These are phyloP conservation scores for Tuber umbilicatum DNA, from an alignment of 495 filamentous ascomycete species.

Conservation along the genomic window DNA sequence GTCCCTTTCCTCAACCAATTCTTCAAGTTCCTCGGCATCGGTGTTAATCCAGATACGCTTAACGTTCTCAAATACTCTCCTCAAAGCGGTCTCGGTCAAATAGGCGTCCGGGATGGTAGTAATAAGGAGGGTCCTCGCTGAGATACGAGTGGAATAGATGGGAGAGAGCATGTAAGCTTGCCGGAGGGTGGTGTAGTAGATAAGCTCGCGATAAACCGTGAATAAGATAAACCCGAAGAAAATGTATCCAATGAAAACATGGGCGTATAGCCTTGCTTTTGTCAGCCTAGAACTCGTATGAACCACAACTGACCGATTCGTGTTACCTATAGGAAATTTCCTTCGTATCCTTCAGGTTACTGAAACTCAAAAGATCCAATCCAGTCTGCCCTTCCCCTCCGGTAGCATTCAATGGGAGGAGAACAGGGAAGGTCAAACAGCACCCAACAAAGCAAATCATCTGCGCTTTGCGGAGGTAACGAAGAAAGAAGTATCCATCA, in stretches of 20 bases:
- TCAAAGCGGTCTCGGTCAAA: constrained; percentile 64
- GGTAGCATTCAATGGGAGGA: constrained; percentile 81
- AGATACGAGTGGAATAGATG: constrained; percentile 78
- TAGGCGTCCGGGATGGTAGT: constrained; percentile 73
- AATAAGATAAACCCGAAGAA: constrained; percentile 84
- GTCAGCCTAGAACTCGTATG: not conserved
- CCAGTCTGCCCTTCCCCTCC: constrained; percentile 60
- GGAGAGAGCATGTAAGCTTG: constrained; percentile 91
- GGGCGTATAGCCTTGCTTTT: constrained; percentile 57
- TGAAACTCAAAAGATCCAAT: constrained; percentile 71
- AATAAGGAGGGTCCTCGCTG: constrained; percentile 89
- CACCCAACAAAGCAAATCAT: constrained; percentile 72
- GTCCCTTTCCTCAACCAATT: constrained; percentile 79
- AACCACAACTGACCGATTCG: constrained; percentile 5
- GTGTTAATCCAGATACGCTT: constrained; percentile 80
- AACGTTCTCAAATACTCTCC: constrained; percentile 69
- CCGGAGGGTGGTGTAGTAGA: constrained; percentile 91
- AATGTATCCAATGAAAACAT: constrained; percentile 63
- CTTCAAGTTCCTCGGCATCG: constrained; percentile 72
- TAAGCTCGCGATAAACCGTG: constrained; percentile 80
- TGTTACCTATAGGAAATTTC: constrained; percentile 50
- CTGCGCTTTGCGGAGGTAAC: constrained; percentile 69
- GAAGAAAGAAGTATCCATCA: constrained; percentile 80
- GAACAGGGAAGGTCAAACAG: constrained; percentile 72
- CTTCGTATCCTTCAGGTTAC: constrained; percentile 55